phyloP scores from a whole-genome alignment of 257 asterid species.

The Solanum appendiculatum region DNA sequence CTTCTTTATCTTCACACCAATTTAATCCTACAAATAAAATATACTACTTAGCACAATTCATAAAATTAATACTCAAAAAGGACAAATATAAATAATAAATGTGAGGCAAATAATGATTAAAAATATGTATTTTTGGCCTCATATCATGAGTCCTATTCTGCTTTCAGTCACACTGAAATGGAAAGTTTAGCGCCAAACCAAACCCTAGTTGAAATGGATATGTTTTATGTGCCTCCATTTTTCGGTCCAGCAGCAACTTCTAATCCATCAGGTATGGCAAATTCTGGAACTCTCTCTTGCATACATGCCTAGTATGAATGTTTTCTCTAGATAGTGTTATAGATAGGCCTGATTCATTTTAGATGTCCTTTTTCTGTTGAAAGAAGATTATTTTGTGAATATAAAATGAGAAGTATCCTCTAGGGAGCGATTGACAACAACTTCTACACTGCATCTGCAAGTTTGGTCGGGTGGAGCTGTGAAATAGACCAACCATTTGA shows the following conservation, averaged over 20 bases:
- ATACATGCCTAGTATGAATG: background rate
- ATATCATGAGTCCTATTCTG: too few relatives aligned
- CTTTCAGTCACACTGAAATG: conserved; percentile 56
- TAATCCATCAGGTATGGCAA: conserved; percentile 40
- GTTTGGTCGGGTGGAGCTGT: too few relatives aligned
- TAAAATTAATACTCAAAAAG: too few relatives aligned
- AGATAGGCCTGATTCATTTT: background rate
- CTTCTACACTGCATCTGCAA: too few relatives aligned
- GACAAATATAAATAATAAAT: too few relatives aligned
- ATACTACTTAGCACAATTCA: too few relatives aligned
- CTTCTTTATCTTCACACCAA: too few relatives aligned
- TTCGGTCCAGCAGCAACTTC: conserved; percentile 60
- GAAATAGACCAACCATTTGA: too few relatives aligned
- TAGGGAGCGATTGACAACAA: background rate
- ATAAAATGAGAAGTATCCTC: background rate
- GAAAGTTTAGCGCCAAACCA: conserved; percentile 46
- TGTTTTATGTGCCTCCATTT: conserved; percentile 40
- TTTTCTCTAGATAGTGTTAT: background rate
- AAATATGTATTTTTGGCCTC: too few relatives aligned
- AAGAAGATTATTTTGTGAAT: background rate
- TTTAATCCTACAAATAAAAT: too few relatives aligned
- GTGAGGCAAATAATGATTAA: too few relatives aligned
- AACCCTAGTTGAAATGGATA: conserved; percentile 66
- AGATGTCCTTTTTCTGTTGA: background rate
- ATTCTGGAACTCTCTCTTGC: background rate